Percentiles rank a stretch among this genome's conserved stretches.
Conservation (phyloP, 2,329 filamentous ascomycete species). For the Fusarium proliferatum region DNA sequence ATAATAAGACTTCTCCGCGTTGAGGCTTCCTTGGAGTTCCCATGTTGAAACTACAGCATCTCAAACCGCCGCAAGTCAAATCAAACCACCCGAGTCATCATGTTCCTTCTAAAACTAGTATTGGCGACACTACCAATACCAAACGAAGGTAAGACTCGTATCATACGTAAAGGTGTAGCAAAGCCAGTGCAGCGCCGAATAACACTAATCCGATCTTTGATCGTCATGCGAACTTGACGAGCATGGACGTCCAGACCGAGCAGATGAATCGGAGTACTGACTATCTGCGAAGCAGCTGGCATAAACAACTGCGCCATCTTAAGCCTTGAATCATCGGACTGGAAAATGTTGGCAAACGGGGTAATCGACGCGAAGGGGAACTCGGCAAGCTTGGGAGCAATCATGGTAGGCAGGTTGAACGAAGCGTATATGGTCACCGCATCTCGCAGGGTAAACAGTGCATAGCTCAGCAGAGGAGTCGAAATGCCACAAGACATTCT, state of each 20-base stretch:
- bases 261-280: slow-evolving; percentile 42
- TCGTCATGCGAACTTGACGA: slow-evolving; percentile 25
- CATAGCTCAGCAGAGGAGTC: slow-evolving; percentile 38
- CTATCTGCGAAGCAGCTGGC: slow-evolving; percentile 38
- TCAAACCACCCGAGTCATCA: slow-evolving; percentile 31
- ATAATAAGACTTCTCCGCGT: slow-evolving; percentile 11
- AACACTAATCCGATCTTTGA: slow-evolving; percentile 30
- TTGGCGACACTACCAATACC: slow-evolving; percentile 42
- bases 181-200: slow-evolving; percentile 27
- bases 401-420: slow-evolving; percentile 40
- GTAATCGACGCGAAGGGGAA: slow-evolving; percentile 28
- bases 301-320: slow-evolving; percentile 41
- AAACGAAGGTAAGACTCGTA: slow-evolving; percentile 37
- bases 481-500: slow-evolving; percentile 29
- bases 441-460: slow-evolving; percentile 37
- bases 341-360: slow-evolving; percentile 33
- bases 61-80: background rate
- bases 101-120: slow-evolving; percentile 37
- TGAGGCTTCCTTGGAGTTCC: slow-evolving; percentile 29
- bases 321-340: slow-evolving; percentile 38
- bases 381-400: slow-evolving; percentile 41
- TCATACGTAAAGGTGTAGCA: slow-evolving; percentile 41
- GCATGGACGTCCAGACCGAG: slow-evolving; percentile 39
- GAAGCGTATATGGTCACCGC: slow-evolving; percentile 43
- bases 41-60: slow-evolving; percentile 30